These are phyloP conservation scores for Lagenaria siceraria DNA, from an alignment of 306 rosid species.

Conservation along the genomic window DNA sequence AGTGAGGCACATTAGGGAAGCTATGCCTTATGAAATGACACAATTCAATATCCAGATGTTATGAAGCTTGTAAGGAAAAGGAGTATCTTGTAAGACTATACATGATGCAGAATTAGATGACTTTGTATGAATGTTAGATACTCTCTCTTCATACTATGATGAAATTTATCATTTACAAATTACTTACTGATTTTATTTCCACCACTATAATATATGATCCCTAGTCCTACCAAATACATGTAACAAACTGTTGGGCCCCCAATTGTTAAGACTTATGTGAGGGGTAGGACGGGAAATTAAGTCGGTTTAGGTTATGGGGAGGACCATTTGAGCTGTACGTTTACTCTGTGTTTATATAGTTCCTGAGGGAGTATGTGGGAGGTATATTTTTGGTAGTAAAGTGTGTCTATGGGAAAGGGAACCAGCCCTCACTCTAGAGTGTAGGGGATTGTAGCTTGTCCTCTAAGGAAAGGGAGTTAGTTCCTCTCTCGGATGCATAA, in stretches of 20 bases:
- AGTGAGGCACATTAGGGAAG: neutral
- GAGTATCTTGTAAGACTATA: neutral
- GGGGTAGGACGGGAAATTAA: too few species aligned
- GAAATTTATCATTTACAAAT: neutral
- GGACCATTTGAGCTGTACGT: too few species aligned
- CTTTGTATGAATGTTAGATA: neutral
- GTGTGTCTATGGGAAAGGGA: too few species aligned
- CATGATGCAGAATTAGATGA: neutral
- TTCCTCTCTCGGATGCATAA: too few species aligned
- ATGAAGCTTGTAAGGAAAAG: neutral
- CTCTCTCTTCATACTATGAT: neutral
- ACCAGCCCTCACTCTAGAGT: too few species aligned
- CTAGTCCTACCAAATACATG: neutral
- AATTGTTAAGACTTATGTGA: too few species aligned
- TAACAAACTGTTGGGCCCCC: neutral
- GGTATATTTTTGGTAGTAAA: too few species aligned
- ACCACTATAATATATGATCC: neutral
- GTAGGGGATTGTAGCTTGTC: too few species aligned
- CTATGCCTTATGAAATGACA: neutral
- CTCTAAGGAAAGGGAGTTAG: too few species aligned
- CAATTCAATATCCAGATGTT: neutral
- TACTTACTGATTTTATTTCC: neutral
- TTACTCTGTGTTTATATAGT: too few species aligned
- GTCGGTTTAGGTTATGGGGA: too few species aligned
- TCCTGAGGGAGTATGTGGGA: too few species aligned